A percentile compares a stretch with the other conserved stretches of the same genome.
Conservation (phyloP, 2,329 filamentous ascomycete species). For the Xylaria hypoxylon region DNA sequence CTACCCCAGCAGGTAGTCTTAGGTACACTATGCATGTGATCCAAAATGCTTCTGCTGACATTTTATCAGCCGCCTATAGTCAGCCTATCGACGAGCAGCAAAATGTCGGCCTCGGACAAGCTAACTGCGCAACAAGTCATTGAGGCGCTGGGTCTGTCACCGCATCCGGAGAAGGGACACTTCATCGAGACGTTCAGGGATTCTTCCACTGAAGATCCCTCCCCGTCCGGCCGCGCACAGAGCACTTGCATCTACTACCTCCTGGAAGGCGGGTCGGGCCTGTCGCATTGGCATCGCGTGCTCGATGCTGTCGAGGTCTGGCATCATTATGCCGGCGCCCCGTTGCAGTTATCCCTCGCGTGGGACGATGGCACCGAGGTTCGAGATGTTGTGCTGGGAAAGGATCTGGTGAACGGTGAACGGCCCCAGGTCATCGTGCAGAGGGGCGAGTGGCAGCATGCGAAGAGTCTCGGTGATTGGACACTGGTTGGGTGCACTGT, state of each 20-base stretch:
- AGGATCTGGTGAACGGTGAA: conserved; percentile 55
- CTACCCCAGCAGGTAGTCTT: too few species aligned
- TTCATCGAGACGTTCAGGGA: conserved; percentile 62
- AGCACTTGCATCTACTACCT: conserved; percentile 67
- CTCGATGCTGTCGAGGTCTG: conserved; percentile 61
- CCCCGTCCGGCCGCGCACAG: conserved; percentile 50
- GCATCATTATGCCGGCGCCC: conserved; percentile 66
- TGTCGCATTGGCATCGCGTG: conserved; percentile 64
- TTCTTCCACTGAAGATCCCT: conserved; percentile 5
- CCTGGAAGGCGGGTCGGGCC: conserved; percentile 56
- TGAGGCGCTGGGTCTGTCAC: conserved; percentile 55
- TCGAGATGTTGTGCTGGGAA: conserved; percentile 55
- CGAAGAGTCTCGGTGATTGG: conserved; percentile 58
- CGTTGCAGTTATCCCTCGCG: conserved; percentile 58
- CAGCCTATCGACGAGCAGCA: neutral
- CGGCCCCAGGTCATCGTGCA: conserved; percentile 57
- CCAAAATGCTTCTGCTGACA: neutral
- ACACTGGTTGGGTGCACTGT: conserved; percentile 57
- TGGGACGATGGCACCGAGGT: conserved; percentile 56
- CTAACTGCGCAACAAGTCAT: conserved; percentile 59
- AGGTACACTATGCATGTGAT: too few species aligned
- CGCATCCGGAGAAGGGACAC: conserved; percentile 63
- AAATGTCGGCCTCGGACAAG: conserved; percentile 2
- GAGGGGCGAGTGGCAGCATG: conserved; percentile 60
- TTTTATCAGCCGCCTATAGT: neutral